Base-by-base conservation (phyloP, 2,329 filamentous ascomycete genomes). In the Cadophora gregata region DNA sequence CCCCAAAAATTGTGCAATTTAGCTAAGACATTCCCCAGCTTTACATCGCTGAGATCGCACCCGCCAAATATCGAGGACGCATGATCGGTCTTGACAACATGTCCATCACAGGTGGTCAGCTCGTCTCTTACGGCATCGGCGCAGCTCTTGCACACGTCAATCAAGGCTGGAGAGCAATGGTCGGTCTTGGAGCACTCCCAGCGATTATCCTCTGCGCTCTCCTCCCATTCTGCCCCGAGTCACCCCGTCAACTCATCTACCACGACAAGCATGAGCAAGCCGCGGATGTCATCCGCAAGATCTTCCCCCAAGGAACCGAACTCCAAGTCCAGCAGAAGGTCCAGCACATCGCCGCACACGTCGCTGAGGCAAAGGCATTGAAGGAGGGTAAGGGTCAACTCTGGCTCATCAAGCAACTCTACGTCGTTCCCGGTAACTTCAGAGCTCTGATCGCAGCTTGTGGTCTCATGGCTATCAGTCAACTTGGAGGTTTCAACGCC, bases 81-180 rank as follows among this genome's bases (percentile, higher is more conserved):
- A 88, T 90, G 76, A 90, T 90, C 86, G 86, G 86, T 5, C 88
- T 90, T 72, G 90, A 88, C 87, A 88, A 90, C 76, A 83, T 88
- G 74, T 88, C 87, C 78, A 90, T 89, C 78, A 86, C 81, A 2
- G 87, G 89, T 33, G 88, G 88, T 2, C 85, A 83, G 25, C 89
- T 89, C 77, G 85, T 90, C 71, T 87, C 86, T 61, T 88, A 86
- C 79, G 82, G 81, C 87, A 86, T 91, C 74, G 8, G 80, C 81
- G 9, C 78, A 81, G 88, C 87, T 75, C 91, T 85, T 71, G 88
- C 84, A n/a, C 86, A 86, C 75, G 82, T 83, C 36, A 81, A 86
- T 74, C 80, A 90, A 76, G 88, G 91, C 77, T 92, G 89, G 89
- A 86, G 85, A 73, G 53, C 29, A 9, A 87, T 91, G 27, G 86